Conservation (phyloP, 2,329 filamentous ascomycete species). For the Fusarium irregulare region DNA sequence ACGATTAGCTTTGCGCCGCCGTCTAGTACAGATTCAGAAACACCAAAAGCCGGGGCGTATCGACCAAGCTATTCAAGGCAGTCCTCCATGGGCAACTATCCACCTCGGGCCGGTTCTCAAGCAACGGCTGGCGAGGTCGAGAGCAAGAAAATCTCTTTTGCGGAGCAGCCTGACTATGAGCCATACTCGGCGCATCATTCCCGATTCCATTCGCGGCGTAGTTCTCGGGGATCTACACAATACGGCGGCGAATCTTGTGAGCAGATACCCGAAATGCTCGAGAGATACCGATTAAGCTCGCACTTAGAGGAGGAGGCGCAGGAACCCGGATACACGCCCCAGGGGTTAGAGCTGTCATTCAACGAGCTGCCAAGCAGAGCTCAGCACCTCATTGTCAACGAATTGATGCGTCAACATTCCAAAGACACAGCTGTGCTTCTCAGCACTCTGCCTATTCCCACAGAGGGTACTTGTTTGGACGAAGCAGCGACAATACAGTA, state of each 20-base stretch:
- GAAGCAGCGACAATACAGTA: constrained; percentile 79
- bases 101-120: constrained; percentile 70
- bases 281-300: constrained; percentile 51
- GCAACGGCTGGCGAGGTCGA: constrained; percentile 65
- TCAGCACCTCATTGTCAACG: constrained; percentile 88
- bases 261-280: constrained; percentile 58
- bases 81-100: constrained; percentile 67
- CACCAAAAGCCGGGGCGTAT: constrained; percentile 46
- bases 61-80: constrained; percentile 55
- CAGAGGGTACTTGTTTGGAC: constrained; percentile 78
- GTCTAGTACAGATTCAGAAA: constrained; percentile 43
- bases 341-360: constrained; percentile 78
- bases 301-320: constrained; percentile 45
- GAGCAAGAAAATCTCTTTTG: constrained; percentile 73
- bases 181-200: constrained; percentile 38
- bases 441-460: constrained; percentile 84
- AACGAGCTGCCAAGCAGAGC: constrained; percentile 87
- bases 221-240: constrained; percentile 50
- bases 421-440: constrained; percentile 80
- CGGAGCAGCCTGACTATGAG: constrained; percentile 51
- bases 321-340: constrained; percentile 64
- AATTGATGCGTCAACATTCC: constrained; percentile 78
- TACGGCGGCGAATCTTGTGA: constrained; percentile 53
- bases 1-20: constrained; percentile 75
- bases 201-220: constrained; percentile 52